These are phyloP conservation scores for Pezicula carpinea DNA, from an alignment of 2,329 filamentous ascomycete genomes.

Conservation along the genomic window DNA sequence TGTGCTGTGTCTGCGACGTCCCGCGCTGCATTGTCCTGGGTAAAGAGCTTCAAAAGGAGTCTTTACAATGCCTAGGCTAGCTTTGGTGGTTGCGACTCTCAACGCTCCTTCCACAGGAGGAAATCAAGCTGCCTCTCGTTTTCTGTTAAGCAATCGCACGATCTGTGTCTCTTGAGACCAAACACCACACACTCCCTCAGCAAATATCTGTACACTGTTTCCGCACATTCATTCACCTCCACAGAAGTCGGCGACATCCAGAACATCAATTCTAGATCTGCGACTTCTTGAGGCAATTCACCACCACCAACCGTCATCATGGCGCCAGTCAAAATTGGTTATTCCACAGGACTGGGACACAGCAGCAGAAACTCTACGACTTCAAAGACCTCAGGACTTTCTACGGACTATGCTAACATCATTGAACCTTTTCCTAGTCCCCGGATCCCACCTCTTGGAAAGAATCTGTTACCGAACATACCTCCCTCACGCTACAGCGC, in stretches of 20 bases:
- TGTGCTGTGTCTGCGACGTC: neutral
- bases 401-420: conserved; percentile 22
- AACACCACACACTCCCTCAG: no score
- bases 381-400: conserved; percentile 12
- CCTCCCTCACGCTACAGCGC: conserved; percentile 26
- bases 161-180: no score
- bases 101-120: no score
- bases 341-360: conserved; percentile 1
- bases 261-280: neutral
- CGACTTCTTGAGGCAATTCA: neutral
- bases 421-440: conserved; percentile 30
- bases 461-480: conserved; percentile 18
- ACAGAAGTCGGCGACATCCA: no score
- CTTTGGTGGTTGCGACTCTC: no score
- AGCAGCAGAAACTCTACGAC: conserved; percentile 2
- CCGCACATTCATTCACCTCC: no score
- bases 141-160: no score
- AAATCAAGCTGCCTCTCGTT: no score
- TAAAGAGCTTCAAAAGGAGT: no score
- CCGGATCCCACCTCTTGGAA: conserved; percentile 11
- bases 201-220: no score
- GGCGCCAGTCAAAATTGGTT: neutral
- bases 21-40: neutral
- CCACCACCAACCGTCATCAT: neutral
- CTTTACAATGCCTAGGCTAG: no score